Conservation (phyloP, 495 filamentous ascomycete genomes). For the Physcia stellaris region DNA sequence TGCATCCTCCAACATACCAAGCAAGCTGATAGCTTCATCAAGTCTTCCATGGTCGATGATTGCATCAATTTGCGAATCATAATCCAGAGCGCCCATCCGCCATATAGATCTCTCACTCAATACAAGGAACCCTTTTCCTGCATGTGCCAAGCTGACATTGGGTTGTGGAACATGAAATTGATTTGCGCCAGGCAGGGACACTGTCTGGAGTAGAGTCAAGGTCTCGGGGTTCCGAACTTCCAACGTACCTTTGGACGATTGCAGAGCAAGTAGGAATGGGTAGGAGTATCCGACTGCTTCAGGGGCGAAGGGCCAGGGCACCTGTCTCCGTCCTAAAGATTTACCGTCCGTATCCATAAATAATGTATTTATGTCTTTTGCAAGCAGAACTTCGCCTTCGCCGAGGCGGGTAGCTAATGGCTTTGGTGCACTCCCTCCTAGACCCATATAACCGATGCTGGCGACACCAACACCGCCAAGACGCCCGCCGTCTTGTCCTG, state of each 20-base stretch:
- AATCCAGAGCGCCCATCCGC: slow-evolving; percentile 90
- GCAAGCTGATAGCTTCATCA: slow-evolving; percentile 85
- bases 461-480: slow-evolving; percentile 55
- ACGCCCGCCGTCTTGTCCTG: slow-evolving; percentile 46
- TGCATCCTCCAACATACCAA: slow-evolving; percentile 84
- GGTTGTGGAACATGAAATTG: slow-evolving; percentile 88
- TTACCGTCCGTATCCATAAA: slow-evolving; percentile 80
- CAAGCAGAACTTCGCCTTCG: slow-evolving; percentile 73
- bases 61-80: slow-evolving; percentile 81
- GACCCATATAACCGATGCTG: slow-evolving; percentile 90
- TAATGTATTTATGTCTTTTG: slow-evolving; percentile 90
- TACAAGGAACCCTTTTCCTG: slow-evolving; percentile 87
- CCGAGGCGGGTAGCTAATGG: slow-evolving; percentile 71
- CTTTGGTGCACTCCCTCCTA: slow-evolving; percentile 80
- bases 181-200: slow-evolving; percentile 63
- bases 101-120: slow-evolving; percentile 79
- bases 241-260: slow-evolving; percentile 71
- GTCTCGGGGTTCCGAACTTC: slow-evolving; percentile 92
- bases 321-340: slow-evolving; percentile 67
- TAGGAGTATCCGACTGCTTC: slow-evolving; percentile 91
- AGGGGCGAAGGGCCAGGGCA: slow-evolving; percentile 81
- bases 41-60: slow-evolving; percentile 61
- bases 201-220: slow-evolving; percentile 70
- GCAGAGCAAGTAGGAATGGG: slow-evolving; percentile 82
- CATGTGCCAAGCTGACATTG: slow-evolving; percentile 81